These are phyloP conservation scores for Lentinula sp. DNA, from an alignment of 768 basidiomycete species.

Conservation along the genomic window DNA sequence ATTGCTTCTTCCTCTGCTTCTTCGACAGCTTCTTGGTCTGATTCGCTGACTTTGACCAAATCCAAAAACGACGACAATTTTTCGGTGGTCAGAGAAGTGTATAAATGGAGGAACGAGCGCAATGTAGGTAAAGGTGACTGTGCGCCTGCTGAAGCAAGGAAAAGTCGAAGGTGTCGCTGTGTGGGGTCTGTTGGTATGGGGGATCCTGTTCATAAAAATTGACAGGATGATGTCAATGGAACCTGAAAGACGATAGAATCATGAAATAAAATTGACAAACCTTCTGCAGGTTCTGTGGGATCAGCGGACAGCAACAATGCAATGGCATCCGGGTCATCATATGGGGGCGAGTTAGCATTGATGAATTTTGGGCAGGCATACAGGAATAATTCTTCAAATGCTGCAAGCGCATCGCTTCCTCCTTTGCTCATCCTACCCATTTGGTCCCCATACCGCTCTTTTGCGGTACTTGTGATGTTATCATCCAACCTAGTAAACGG, in stretches of 20 bases:
- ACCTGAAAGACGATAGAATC: not conserved
- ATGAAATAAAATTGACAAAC: constrained; percentile 5
- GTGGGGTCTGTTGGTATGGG: constrained; percentile 58
- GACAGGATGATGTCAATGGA: not conserved
- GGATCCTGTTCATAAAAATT: not conserved
- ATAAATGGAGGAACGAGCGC: constrained; percentile 89
- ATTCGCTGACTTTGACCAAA: not conserved
- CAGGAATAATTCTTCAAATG: constrained; percentile 89
- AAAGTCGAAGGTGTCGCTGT: constrained; percentile 77
- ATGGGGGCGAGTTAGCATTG: constrained; percentile 88
- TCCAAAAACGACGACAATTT: constrained; percentile 89
- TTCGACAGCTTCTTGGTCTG: not conserved
- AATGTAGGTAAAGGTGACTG: constrained; percentile 78
- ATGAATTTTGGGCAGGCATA: constrained; percentile 98
- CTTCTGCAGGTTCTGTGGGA: constrained; percentile 25
- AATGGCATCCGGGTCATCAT: constrained; percentile 70
- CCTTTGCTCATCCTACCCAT: constrained; percentile 80
- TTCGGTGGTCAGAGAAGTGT: constrained; percentile 86
- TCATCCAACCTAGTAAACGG: constrained; percentile 85
- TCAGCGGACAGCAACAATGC: constrained; percentile 37
- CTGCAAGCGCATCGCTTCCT: constrained; percentile 66
- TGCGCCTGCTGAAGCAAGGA: constrained; percentile 76
- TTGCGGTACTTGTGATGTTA: constrained; percentile 87
- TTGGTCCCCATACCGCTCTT: constrained; percentile 93
- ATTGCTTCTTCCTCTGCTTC: constrained; percentile 77